phyloP scores from a whole-genome alignment of 108 stramenopile genomes.

The Conticribra guillardii region DNA sequence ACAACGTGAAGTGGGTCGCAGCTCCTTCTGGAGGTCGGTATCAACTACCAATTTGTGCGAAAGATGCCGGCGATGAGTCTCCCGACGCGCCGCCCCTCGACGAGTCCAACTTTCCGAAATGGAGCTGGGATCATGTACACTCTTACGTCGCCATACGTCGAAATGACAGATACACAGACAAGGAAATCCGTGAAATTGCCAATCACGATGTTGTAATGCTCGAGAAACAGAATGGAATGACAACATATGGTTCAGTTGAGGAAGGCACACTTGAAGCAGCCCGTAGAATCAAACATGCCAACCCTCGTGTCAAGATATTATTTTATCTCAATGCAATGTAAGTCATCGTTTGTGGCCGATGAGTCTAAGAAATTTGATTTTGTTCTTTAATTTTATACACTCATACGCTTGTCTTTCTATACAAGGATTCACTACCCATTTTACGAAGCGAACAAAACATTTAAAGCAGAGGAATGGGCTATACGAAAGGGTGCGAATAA shows the following conservation, averaged over 20 bases:
- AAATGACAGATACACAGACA: slow-evolving; percentile 16
- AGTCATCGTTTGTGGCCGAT: too few relatives aligned
- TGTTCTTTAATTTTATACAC: too few relatives aligned
- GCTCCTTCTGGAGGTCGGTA: slow-evolving; percentile 19
- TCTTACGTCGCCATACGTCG: slow-evolving; percentile 33
- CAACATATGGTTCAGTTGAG: slow-evolving; percentile 32
- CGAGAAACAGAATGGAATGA: slow-evolving; percentile 38
- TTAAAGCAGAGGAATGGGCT: slow-evolving; percentile 27
- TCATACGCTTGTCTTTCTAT: slow-evolving; percentile 51
- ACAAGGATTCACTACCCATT: too few relatives aligned
- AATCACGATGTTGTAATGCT: slow-evolving; percentile 39
- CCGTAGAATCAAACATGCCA: slow-evolving; percentile 25
- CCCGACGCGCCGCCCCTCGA: too few relatives aligned
- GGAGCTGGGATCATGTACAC: slow-evolving; percentile 41
- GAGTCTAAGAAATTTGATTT: too few relatives aligned
- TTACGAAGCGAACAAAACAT: slow-evolving; percentile 34
- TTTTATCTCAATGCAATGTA: too few relatives aligned
- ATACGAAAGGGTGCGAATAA: slow-evolving; percentile 5
- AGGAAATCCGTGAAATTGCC: slow-evolving; percentile 32
- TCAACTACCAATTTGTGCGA: slow-evolving; percentile 45
- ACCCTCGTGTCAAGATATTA: slow-evolving; percentile 36
- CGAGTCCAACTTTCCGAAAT: slow-evolving; percentile 40
- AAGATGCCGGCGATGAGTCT: too few relatives aligned
- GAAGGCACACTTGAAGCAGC: slow-evolving; percentile 40
- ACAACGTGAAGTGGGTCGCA: slow-evolving; percentile 43